phyloP scores from a whole-genome alignment of 2,329 filamentous ascomycete species.

The Periconia sp. region DNA sequence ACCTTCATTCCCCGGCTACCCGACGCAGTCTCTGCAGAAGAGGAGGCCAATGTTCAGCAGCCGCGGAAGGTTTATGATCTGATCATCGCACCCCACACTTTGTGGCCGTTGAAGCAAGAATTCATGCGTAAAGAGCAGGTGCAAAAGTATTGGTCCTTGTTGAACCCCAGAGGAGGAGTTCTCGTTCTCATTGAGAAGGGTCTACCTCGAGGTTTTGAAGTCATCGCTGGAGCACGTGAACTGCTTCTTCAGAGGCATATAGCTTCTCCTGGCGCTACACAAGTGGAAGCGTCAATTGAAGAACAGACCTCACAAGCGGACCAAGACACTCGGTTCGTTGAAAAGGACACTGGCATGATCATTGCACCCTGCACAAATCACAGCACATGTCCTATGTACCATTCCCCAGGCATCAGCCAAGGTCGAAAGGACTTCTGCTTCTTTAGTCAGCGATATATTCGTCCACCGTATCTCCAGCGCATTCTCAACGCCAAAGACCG shows the following conservation, averaged over 20 bases:
- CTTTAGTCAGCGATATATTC: slow-evolving; percentile 87
- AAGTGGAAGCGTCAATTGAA: slow-evolving; percentile 44
- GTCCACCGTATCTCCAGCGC: slow-evolving; percentile 80
- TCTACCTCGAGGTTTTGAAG: slow-evolving; percentile 88
- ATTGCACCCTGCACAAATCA: slow-evolving; percentile 83
- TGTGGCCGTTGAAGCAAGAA: slow-evolving; percentile 78
- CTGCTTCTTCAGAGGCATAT: slow-evolving; percentile 80
- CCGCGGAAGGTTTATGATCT: slow-evolving; percentile 82
- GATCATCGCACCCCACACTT: slow-evolving; percentile 84
- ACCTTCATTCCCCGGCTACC: slow-evolving; percentile 92
- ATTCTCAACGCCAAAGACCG: slow-evolving; percentile 71
- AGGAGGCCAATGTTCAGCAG: slow-evolving; percentile 41
- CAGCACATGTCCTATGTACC: slow-evolving; percentile 85
- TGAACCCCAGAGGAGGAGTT: slow-evolving; percentile 84
- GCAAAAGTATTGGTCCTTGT: slow-evolving; percentile 86
- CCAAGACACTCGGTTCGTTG: slow-evolving; percentile 37
- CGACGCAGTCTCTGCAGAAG: slow-evolving; percentile 75
- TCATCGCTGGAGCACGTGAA: slow-evolving; percentile 82
- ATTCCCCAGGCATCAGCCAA: slow-evolving; percentile 67
- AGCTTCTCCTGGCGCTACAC: slow-evolving; percentile 61
- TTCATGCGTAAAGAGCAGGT: slow-evolving; percentile 79
- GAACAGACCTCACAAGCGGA: slow-evolving; percentile 51
- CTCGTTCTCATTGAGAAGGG: slow-evolving; percentile 91
- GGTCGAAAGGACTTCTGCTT: slow-evolving; percentile 90
- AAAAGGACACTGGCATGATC: slow-evolving; percentile 68